These are phyloP conservation scores for Dothideomycetidae sp. DNA, from an alignment of 2,329 filamentous ascomycete species.

Conservation along the genomic window DNA sequence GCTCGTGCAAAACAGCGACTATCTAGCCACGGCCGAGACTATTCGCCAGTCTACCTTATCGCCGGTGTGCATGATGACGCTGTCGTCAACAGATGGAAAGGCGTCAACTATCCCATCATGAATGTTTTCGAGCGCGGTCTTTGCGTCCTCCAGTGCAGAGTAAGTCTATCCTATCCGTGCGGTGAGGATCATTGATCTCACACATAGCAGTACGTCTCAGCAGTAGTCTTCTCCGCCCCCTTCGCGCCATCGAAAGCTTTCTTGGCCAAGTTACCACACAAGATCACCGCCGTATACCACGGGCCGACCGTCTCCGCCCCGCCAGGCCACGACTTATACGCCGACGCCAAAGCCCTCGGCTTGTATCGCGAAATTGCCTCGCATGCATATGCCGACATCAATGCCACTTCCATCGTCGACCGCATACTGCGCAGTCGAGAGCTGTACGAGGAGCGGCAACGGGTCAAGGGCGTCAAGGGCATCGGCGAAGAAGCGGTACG, in stretches of 20 bases:
- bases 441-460: conserved; percentile 82
- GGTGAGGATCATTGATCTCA: no score
- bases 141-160: conserved; percentile 87
- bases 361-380: conserved; percentile 67
- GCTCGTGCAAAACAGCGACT: conserved; percentile 49
- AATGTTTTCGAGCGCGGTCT: conserved; percentile 94
- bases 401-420: conserved; percentile 81
- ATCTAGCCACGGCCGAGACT: conserved; percentile 53
- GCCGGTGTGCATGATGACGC: conserved; percentile 89
- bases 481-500: conserved; percentile 47
- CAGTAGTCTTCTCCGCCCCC: conserved; percentile 78
- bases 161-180: conserved; percentile 31
- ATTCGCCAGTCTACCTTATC: conserved; percentile 72
- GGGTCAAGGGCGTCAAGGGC: conserved; percentile 78
- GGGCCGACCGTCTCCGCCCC: conserved; percentile 90
- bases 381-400: conserved; percentile 75
- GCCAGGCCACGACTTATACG: conserved; percentile 42
- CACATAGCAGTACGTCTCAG: conserved; percentile 58
- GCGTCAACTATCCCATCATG: conserved; percentile 98
- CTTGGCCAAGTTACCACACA: conserved; percentile 40
- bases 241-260: conserved; percentile 73
- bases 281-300: conserved; percentile 65
- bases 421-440: conserved; percentile 77
- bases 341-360: conserved; percentile 62
- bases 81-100: conserved; percentile 93